phyloP scores from a whole-genome alignment of 208 protist species.

The Crithidia acanthocephali region DNA sequence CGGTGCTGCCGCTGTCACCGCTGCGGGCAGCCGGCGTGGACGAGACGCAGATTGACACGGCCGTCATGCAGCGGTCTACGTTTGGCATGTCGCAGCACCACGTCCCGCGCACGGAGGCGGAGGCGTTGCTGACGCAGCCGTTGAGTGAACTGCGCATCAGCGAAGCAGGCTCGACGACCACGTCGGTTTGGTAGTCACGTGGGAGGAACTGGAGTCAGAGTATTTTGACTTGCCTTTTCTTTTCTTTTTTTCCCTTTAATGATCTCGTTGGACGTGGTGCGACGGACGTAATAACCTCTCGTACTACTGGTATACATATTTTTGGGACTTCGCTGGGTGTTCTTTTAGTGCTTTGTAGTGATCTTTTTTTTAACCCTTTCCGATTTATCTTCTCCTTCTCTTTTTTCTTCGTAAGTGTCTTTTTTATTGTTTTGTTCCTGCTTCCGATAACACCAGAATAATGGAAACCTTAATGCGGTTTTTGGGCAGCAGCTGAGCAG shows the following conservation, averaged over 20 bases:
- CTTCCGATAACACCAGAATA: background rate
- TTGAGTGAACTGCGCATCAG: conserved; percentile 5
- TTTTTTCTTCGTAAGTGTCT: too few species aligned
- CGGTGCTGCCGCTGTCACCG: background rate
- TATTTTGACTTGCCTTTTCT: background rate
- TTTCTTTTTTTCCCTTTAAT: conserved; percentile 5
- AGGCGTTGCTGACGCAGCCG: conserved; percentile 15
- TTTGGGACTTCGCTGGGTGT: too few species aligned
- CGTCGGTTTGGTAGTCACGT: background rate
- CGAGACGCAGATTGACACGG: conserved; percentile 9
- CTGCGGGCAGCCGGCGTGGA: background rate
- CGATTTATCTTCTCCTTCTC: background rate
- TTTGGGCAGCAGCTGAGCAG: background rate
- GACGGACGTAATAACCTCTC: background rate
- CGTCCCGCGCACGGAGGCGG: conserved; percentile 4
- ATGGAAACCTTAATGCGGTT: background rate
- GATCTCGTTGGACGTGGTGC: background rate
- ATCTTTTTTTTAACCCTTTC: too few species aligned
- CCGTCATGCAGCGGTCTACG: conserved; percentile 13
- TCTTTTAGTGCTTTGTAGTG: too few species aligned
- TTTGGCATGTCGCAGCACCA: conserved; percentile 6
- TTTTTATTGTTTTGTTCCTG: background rate
- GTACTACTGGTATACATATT: background rate
- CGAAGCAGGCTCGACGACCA: background rate
- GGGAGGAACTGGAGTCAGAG: background rate